Base-by-base conservation (phyloP, 2,329 filamentous ascomycete genomes). In the Beauveria australis region DNA sequence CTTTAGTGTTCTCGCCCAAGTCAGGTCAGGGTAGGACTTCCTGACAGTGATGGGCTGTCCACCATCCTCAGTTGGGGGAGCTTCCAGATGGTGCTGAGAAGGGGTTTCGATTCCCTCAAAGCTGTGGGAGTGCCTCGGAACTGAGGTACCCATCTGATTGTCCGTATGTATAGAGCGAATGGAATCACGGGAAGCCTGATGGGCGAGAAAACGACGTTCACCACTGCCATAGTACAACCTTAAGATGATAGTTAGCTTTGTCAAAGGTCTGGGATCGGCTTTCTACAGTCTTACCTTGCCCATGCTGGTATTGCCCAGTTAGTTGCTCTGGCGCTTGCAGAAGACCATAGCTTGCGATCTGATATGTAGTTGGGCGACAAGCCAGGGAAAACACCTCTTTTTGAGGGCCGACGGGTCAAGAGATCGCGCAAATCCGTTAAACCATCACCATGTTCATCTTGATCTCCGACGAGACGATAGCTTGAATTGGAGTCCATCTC, bases 151-250 rank as follows among this genome's bases (percentile, higher is more conserved):
- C 24, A 75, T 74, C 59, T 81, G 75, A 70, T 81, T 76, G 67
- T 82, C 75, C 64, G 73, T 75, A 47, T 70, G 74, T 30, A 80
- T 76, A 1, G 80, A 81, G 60, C 73, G 67, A 66, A 80, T 73
- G 37, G 78, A 72, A 64, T 79, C 75, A 8, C 78, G 79, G 1
- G 78, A 76, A 9, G 75, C 71, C 41, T 75, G 69, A 19, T 71
- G 66, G 22, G 77, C 75, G 53, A 88, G 71, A 61, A 75, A 83
- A 52, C 74, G 80, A 63, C 78, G 79, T 71, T 83, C 86, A 55
- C 86, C 85, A 58, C 84, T 85, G 41, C 85, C 84, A 70, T 92
- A 92, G 72, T 91, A 92, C 18, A 90, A 75, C 65, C 79, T 85
- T 46, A 71, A 48, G 12, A 40, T 49, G 33, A 67, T 60, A 68